These are phyloP conservation scores for Arabidopsis suecica DNA, from an alignment of 345 rosid genomes.

Conservation along the genomic window DNA sequence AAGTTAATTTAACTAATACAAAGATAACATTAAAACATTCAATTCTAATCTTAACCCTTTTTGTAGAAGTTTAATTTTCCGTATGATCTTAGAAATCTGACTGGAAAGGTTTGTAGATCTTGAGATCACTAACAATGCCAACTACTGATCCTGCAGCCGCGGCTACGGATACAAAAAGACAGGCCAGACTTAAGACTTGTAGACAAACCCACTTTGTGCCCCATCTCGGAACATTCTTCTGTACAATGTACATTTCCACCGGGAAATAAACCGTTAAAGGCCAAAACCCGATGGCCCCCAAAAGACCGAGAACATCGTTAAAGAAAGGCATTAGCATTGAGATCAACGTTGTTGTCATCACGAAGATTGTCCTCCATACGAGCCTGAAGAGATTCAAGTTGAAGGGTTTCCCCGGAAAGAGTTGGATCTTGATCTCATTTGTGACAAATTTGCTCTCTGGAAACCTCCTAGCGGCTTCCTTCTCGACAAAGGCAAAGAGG, in stretches of 20 bases:
- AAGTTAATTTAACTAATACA: constrained; percentile 4
- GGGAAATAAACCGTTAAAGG: constrained; percentile 92
- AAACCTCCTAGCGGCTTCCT: constrained; percentile 49
- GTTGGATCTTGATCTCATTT: constrained; percentile 58
- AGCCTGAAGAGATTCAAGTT: constrained; percentile 74
- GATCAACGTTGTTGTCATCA: constrained; percentile 66
- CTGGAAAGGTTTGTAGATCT: constrained; percentile 71
- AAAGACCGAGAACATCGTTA: constrained; percentile 76
- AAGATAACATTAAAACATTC: constrained; percentile 19
- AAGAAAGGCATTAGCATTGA: constrained; percentile 94
- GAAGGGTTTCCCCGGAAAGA: constrained; percentile 52
- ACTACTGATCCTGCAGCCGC: constrained; percentile 87
- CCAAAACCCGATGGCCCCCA: constrained; percentile 95
- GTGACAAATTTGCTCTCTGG: constrained; percentile 67
- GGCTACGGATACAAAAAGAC: constrained; percentile 71
- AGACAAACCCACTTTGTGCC: constrained; percentile 79
- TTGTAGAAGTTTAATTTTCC: neutral
- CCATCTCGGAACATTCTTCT: constrained; percentile 75
- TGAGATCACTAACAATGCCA: constrained; percentile 65
- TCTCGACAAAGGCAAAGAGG: constrained; percentile 79
- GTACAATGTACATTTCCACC: constrained; percentile 83
- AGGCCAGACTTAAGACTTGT: constrained; percentile 70
- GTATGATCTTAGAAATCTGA: constrained; percentile 47
- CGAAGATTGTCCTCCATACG: constrained; percentile 87
- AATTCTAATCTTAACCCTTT: constrained; percentile 24